A percentile compares a stretch with the other conserved stretches of the same genome.
These are phyloP conservation scores for Colletotrichum sp. DNA, from an alignment of 2,329 filamentous ascomycete species.

Conservation along the genomic window DNA sequence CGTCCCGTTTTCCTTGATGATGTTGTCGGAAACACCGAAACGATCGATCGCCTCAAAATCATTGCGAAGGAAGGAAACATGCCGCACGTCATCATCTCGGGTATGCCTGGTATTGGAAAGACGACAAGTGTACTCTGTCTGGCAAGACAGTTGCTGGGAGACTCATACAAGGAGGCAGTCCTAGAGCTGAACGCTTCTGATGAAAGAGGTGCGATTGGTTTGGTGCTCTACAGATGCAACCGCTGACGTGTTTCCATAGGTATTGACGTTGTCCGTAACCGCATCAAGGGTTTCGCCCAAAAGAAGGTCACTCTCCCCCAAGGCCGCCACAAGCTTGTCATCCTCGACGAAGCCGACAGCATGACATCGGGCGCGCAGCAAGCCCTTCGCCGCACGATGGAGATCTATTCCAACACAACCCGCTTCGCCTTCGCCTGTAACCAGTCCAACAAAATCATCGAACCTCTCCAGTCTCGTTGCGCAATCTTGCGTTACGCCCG, in stretches of 20 bases:
- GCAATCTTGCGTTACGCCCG: constrained; percentile 94
- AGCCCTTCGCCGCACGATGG: constrained; percentile 94
- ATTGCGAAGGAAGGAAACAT: constrained; percentile 99
- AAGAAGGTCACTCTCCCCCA: constrained; percentile 96
- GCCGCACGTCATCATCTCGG: constrained; percentile 99
- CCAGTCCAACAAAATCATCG: constrained; percentile 98
- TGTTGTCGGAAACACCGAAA: constrained; percentile 97
- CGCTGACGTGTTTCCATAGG: constrained; percentile 48
- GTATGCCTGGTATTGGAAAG: constrained; percentile 98
- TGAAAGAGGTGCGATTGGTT: constrained; percentile 73
- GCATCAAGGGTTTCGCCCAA: constrained; percentile 98
- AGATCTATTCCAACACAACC: constrained; percentile 96
- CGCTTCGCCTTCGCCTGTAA: constrained; percentile 98
- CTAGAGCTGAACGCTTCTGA: constrained; percentile 96
- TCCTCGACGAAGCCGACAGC: constrained; percentile 96
- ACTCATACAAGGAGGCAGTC: constrained; percentile 96
- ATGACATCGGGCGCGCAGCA: constrained; percentile 98
- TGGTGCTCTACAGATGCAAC: not conserved
- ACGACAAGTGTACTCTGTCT: constrained; percentile 95
- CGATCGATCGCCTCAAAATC: constrained; percentile 95
- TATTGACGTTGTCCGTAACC: constrained; percentile 95
- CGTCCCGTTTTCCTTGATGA: constrained; percentile 93
- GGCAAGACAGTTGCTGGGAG: constrained; percentile 87
- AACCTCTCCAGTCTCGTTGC: constrained; percentile 96
- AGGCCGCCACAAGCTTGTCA: constrained; percentile 94